Base-by-base conservation (phyloP, 805 yeast genomes). In the Zygosaccharomyces bisporus region DNA sequence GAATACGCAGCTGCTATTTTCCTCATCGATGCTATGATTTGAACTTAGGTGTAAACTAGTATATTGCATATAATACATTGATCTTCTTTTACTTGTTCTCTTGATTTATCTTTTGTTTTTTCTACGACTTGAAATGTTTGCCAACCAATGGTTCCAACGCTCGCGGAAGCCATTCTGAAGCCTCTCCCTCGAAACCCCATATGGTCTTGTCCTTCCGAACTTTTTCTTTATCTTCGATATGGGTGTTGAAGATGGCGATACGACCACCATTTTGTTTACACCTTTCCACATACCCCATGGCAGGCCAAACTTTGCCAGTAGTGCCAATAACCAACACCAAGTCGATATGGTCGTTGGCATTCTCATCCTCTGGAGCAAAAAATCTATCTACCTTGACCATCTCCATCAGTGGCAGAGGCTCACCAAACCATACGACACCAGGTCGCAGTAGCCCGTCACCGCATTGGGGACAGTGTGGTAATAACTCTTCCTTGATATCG, bases 361-460 rank as follows among this genome's bases (percentile, higher is more conserved):
- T 9, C 6, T 29, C 34, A 14, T 36, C 43, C n/a, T 34, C 34
- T 7, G 52, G 39, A 5, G 29, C 47, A 4, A 87, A 72, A 54
- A 85, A 88, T 34, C 76, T 78, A 64, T 88, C 96, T 4, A 86
- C 87, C 34, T 67, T 67, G 48, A 80, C 81, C 45, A 89, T 75
- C 9, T 73, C 74, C 38, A 66, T 66, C 43, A 86, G 62, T 0
- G 95, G 87, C 35, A 89, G 67, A 12, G 88, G 74, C 63, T 89
- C 97, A n/a, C 96, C 96, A 65, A 84, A 87, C 96, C 96, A 89
- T 4, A 88, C 90, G 3, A 89, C 95, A 0, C 93, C 95, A 0
- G 97, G 97, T 17, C 96, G 70, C 46, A 89, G 65, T 9, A 84
- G 59, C 0, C 81, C 83, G 4, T 71, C 73, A n/a, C 69, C 59